Evolutionary conservation across 768 basidiomycete species (phyloP).

Genomic region (Chalciporus pseudorubinellus): DNA sequence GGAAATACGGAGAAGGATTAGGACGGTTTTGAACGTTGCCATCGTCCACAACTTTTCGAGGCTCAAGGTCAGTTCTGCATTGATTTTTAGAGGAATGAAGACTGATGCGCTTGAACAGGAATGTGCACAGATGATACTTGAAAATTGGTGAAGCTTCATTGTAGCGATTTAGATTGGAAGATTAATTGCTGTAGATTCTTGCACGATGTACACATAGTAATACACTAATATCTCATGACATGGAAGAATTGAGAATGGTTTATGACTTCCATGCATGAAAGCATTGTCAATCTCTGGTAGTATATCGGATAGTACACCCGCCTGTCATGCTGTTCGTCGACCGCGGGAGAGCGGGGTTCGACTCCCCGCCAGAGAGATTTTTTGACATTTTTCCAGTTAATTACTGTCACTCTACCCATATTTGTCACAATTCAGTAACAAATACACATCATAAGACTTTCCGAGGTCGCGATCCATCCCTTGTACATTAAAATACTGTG

Average conservation of each 20-base stretch:
- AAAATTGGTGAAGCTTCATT: conserved; percentile 32
- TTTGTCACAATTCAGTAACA: no score
- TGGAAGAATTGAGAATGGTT: background rate
- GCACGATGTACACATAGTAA: background rate
- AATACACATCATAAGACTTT: no score
- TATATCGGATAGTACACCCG: conserved; percentile 54
- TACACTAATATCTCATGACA: no score
- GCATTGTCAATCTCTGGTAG: conserved; percentile 37
- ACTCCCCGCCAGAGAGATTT: conserved; percentile 45
- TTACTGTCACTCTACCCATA: no score
- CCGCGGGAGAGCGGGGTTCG: conserved; percentile 45
- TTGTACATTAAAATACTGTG: no score
- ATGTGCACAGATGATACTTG: conserved; percentile 38
- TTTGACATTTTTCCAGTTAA: no score
- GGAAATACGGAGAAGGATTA: conserved; percentile 68
- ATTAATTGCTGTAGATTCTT: background rate
- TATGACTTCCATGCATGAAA: no score
- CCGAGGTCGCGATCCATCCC: no score
- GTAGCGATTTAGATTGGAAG: background rate
- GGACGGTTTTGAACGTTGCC: conserved; percentile 83
- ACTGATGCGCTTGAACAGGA: conserved; percentile 29
- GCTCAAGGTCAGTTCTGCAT: conserved; percentile 52
- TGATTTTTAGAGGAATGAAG: background rate
- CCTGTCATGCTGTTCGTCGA: conserved; percentile 35
- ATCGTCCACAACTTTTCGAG: conserved; percentile 66